Base-by-base conservation (phyloP, 164 flowering plant species). In the Amborella trichopoda region DNA sequence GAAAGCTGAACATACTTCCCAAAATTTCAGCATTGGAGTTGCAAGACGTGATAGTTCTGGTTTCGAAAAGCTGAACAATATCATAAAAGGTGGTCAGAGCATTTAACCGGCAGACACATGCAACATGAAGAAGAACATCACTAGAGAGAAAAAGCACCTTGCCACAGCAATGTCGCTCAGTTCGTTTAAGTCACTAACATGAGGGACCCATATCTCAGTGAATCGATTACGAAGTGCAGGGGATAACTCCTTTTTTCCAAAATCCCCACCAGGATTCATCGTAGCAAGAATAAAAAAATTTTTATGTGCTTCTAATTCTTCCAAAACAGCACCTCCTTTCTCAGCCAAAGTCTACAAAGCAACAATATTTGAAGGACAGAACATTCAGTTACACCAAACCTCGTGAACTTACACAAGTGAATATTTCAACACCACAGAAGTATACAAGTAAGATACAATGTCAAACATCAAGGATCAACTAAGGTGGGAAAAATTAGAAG, bases 211-310 rank as follows among this genome's bases (percentile, higher is more conserved):
- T 61, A 93, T 88, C 65, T 88, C 96, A 23, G 99, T 93, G 59
- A 93, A 93, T 12, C 99, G 71, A 61, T 88, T 93, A 19, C 96
- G 85, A 27, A 93, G 94, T 23, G 99, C 99, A 8, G 96, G 99
- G 38, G 99, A 93, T 28, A 93, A 53, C 55, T 93, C 99, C 44
- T 93, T 93, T 66, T 93, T 93, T 40, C 99, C 99, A 75, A 67
- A 88, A 64, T 93, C 99, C 48, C 99, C 99, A 44, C 99, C 99
- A 49, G 99, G 99, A 59, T 93, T 93, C 99, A 93, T 93, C 30
- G 99, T 93, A 44, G 96, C 99, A 39, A 93, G 83, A 46, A 93
- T 64, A 47, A 79, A 77, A 60, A 93, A 93, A 23, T 77, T 62
- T 4, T 53, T 62, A 65, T 82, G 74, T 26, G 96, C 96, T 24